phyloP scores from a whole-genome alignment of 2,329 filamentous ascomycete species.

The Trichoderma brevicompactum region DNA sequence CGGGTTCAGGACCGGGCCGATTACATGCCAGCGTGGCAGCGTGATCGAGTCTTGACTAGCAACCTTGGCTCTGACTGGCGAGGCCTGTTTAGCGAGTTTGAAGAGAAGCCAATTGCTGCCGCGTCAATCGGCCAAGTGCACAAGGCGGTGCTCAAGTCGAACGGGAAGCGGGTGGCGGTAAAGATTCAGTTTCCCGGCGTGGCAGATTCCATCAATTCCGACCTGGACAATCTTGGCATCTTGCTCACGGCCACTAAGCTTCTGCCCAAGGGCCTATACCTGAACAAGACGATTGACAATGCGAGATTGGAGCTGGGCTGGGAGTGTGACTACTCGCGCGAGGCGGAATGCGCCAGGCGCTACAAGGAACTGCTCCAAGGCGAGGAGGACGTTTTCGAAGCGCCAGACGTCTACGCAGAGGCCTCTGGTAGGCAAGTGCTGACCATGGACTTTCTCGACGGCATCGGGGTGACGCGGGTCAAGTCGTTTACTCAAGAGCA shows the following conservation, averaged over 20 bases:
- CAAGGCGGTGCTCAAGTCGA: conserved; percentile 76
- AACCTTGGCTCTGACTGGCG: conserved; percentile 88
- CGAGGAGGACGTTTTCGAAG: conserved; percentile 73
- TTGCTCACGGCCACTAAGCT: conserved; percentile 89
- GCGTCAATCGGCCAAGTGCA: conserved; percentile 98
- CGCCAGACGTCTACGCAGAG: conserved; percentile 77
- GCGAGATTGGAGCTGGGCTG: conserved; percentile 88
- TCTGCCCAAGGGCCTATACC: conserved; percentile 86
- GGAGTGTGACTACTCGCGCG: conserved; percentile 95
- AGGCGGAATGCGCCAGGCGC: conserved; percentile 77
- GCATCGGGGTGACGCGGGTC: conserved; percentile 82
- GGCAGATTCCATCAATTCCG: conserved; percentile 92
- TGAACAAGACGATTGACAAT: conserved; percentile 97
- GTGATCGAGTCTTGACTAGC: conserved; percentile 76
- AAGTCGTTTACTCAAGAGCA: conserved; percentile 77
- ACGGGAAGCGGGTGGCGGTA: conserved; percentile 78
- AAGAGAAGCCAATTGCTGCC: conserved; percentile 90
- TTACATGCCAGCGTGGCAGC: conserved; percentile 95
- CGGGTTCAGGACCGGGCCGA: conserved; percentile 95
- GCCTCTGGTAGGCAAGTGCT: conserved; percentile 85
- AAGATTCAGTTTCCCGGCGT: conserved; percentile 98
- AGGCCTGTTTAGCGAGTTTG: conserved; percentile 79
- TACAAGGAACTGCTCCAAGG: conserved; percentile 73
- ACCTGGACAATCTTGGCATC: conserved; percentile 89
- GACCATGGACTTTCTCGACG: conserved; percentile 91